Percentiles rank a stretch among this genome's conserved stretches.
phyloP scores from a whole-genome alignment of 768 basidiomycete species.

The Hygrocybe punicea region DNA sequence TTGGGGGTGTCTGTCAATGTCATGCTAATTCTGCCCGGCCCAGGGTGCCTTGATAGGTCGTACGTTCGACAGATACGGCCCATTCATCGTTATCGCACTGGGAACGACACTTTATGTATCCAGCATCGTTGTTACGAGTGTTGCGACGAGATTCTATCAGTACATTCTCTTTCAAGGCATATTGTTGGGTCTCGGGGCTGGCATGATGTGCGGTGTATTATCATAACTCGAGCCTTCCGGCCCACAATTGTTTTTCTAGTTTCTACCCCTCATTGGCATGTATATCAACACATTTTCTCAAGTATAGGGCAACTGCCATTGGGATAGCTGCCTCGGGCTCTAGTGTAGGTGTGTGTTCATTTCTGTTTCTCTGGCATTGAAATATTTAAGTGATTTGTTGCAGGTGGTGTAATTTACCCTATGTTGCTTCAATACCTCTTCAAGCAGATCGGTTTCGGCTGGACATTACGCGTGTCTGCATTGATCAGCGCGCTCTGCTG shows the following conservation, averaged over 20 bases:
- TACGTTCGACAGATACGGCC: slow-evolving; percentile 59
- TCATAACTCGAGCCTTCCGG: slow-evolving; percentile 2
- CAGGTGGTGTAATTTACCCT: slow-evolving; percentile 70
- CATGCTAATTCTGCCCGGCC: background rate
- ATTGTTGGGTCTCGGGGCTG: slow-evolving; percentile 63
- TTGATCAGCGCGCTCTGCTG: slow-evolving; percentile 50
- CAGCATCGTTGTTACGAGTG: slow-evolving; percentile 58
- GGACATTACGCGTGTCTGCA: slow-evolving; percentile 58
- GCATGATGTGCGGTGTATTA: slow-evolving; percentile 51
- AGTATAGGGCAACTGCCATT: slow-evolving; percentile 66
- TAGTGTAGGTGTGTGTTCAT: slow-evolving; percentile 46
- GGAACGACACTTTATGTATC: slow-evolving; percentile 49
- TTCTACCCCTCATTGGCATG: slow-evolving; percentile 70
- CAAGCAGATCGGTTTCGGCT: slow-evolving; percentile 52
- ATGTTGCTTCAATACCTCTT: slow-evolving; percentile 61
- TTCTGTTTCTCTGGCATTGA: background rate
- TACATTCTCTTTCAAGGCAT: slow-evolving; percentile 62
- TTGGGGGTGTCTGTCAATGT: background rate
- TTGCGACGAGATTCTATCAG: slow-evolving; percentile 56
- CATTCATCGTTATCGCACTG: slow-evolving; percentile 47
- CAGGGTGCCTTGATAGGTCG: slow-evolving; percentile 64
- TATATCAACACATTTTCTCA: slow-evolving; percentile 61
- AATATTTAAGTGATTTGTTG: background rate
- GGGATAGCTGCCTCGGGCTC: slow-evolving; percentile 73
- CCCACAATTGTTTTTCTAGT: slow-evolving; percentile 32